These are phyloP conservation scores for Typha latifolia DNA, from an alignment of 176 grass and related monocot species.

Conservation along the genomic window DNA sequence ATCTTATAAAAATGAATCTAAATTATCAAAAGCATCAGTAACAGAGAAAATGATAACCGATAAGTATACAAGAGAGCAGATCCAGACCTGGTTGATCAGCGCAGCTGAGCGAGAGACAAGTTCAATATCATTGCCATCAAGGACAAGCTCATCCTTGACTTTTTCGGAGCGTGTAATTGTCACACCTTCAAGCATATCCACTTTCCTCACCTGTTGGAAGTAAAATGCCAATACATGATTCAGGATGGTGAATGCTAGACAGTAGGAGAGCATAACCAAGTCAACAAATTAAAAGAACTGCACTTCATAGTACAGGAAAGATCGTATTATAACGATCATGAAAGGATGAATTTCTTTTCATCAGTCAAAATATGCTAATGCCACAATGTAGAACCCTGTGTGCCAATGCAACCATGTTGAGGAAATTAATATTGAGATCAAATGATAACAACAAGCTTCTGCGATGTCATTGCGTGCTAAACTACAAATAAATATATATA, in stretches of 20 bases:
- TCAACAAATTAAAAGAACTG: neutral
- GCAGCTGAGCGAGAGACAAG: slow-evolving; percentile 75
- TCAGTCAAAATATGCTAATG: too few species aligned
- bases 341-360: too few species aligned
- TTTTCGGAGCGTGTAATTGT: slow-evolving; percentile 71
- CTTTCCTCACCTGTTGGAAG: slow-evolving; percentile 56
- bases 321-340: too few species aligned
- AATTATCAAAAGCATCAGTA: neutral
- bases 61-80: neutral
- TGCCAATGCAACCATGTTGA: too few species aligned
- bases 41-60: neutral
- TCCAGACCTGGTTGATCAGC: slow-evolving; percentile 75
- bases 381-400: too few species aligned
- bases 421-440: too few species aligned
- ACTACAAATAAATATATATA: too few species aligned
- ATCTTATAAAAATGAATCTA: neutral
- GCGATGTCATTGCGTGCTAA: too few species aligned
- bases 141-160: slow-evolving; percentile 89
- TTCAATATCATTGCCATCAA: slow-evolving; percentile 84
- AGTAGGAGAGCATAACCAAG: neutral
- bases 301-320: too few species aligned
- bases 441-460: too few species aligned
- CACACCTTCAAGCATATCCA: slow-evolving; percentile 80
- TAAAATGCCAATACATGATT: neutral
- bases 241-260: neutral